Conservation (phyloP, 2,329 filamentous ascomycete genomes). For the Geosmithia morbida region DNA sequence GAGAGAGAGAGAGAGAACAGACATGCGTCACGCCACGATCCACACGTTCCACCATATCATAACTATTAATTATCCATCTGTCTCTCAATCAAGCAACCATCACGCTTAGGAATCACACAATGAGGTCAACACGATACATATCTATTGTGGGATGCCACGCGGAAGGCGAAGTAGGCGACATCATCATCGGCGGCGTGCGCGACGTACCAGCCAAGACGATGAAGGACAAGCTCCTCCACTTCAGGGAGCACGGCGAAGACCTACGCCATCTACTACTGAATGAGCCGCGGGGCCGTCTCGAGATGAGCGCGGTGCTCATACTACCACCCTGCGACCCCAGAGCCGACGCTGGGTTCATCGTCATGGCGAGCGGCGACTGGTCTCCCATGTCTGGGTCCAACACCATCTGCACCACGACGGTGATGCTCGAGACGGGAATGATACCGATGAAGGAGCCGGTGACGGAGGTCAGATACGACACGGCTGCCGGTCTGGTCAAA, state of each 20-base stretch:
- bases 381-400: conserved; percentile 24
- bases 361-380: conserved; percentile 31
- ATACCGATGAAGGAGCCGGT: conserved; percentile 27
- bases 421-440: conserved; percentile 31
- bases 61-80: too few relatives aligned
- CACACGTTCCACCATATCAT: too few relatives aligned
- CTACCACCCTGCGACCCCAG: conserved; percentile 25
- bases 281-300: conserved; percentile 27
- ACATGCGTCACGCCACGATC: too few relatives aligned
- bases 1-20: too few relatives aligned
- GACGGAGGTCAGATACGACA: conserved; percentile 24
- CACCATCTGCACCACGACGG: conserved; percentile 25
- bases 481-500: conserved; percentile 25
- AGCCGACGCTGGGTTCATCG: conserved; percentile 29
- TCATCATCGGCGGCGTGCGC: conserved; percentile 30
- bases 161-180: conserved; percentile 29
- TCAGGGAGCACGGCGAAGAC: conserved; percentile 21
- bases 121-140: not conserved
- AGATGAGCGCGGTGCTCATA: conserved; percentile 23
- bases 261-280: conserved; percentile 26
- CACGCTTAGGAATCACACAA: not conserved
- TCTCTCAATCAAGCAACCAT: too few relatives aligned
- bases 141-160: not conserved
- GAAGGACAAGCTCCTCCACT: conserved; percentile 30
- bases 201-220: conserved; percentile 27